Evolutionary conservation across 2,329 filamentous ascomycete genomes (phyloP).

Genomic region (Botryotinia convoluta): DNA sequence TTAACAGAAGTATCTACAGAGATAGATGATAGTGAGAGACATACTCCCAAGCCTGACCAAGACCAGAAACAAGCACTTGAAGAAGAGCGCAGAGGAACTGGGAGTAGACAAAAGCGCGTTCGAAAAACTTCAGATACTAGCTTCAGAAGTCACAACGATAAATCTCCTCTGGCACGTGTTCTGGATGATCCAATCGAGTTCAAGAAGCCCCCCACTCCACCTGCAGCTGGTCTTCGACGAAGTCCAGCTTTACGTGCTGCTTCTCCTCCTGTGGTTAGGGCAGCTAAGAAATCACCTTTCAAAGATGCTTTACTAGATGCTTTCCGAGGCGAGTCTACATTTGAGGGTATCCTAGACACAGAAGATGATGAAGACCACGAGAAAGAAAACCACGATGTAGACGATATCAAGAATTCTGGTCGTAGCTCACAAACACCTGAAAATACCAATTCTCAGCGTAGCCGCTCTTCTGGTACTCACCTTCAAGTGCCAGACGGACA

Average conservation of each 20-base stretch:
- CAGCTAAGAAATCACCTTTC: slow-evolving; percentile 49
- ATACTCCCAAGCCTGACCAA: slow-evolving; percentile 24
- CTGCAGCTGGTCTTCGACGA: slow-evolving; percentile 48
- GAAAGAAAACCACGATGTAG: slow-evolving; percentile 25
- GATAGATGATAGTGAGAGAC: slow-evolving; percentile 32
- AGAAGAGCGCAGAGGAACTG: slow-evolving; percentile 4
- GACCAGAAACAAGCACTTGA: slow-evolving; percentile 23
- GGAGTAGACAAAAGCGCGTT: slow-evolving; percentile 22
- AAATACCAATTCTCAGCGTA: slow-evolving; percentile 16
- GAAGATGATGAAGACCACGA: slow-evolving; percentile 24
- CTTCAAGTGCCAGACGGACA: slow-evolving; percentile 22
- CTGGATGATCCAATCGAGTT: slow-evolving; percentile 15
- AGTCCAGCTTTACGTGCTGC: slow-evolving; percentile 53
- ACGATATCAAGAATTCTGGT: slow-evolving; percentile 20
- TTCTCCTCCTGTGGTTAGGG: slow-evolving; percentile 47
- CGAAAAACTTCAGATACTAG: slow-evolving; percentile 30
- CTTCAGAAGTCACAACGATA: slow-evolving; percentile 5
- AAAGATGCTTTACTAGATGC: slow-evolving; percentile 60
- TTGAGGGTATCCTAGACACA: slow-evolving; percentile 26
- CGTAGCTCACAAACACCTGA: slow-evolving; percentile 22
- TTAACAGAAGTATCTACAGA: slow-evolving; percentile 32
- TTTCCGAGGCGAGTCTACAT: slow-evolving; percentile 59
- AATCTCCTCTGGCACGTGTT: slow-evolving; percentile 11
- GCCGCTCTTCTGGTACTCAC: slow-evolving; percentile 18
- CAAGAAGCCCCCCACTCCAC: slow-evolving; percentile 26